Evolutionary conservation across 2,329 filamentous ascomycete genomes (phyloP).

Genomic region (Pseudogymnoascus sp.): DNA sequence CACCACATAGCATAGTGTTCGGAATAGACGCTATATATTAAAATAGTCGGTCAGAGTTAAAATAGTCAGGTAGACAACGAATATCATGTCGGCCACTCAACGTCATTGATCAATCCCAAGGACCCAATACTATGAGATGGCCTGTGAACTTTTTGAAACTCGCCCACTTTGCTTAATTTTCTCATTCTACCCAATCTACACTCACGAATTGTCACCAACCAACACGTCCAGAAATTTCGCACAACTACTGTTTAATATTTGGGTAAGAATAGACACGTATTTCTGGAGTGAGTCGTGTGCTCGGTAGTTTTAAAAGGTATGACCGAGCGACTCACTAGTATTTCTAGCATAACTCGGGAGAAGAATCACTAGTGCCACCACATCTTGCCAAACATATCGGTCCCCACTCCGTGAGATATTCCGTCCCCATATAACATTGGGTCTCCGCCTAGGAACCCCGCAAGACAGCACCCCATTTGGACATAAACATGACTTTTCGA

Average conservation of each 20-base stretch:
- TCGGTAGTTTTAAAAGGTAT: not conserved
- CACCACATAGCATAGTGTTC: not conserved
- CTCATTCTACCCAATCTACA: not conserved
- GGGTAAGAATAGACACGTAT: not conserved
- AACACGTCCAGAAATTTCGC: not conserved
- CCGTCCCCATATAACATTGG: not conserved
- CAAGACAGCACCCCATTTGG: not conserved
- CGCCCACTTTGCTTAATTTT: not conserved
- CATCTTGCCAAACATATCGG: not conserved
- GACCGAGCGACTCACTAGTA: not conserved
- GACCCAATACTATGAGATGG: not conserved
- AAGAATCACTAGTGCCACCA: not conserved
- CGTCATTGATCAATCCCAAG: not conserved
- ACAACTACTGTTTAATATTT: not conserved
- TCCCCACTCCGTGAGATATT: not conserved
- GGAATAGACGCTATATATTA: not conserved
- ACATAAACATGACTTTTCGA: not conserved
- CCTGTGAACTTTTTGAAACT: not conserved
- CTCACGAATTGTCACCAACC: not conserved
- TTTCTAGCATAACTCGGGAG: not conserved
- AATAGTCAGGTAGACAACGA: not conserved
- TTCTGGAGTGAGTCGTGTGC: not conserved
- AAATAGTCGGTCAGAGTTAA: not conserved
- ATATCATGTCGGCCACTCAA: not conserved
- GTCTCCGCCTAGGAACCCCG: not conserved